These are phyloP conservation scores for Sugiyamaella novakii DNA, from an alignment of 1,139 yeast species.

Conservation along the genomic window DNA sequence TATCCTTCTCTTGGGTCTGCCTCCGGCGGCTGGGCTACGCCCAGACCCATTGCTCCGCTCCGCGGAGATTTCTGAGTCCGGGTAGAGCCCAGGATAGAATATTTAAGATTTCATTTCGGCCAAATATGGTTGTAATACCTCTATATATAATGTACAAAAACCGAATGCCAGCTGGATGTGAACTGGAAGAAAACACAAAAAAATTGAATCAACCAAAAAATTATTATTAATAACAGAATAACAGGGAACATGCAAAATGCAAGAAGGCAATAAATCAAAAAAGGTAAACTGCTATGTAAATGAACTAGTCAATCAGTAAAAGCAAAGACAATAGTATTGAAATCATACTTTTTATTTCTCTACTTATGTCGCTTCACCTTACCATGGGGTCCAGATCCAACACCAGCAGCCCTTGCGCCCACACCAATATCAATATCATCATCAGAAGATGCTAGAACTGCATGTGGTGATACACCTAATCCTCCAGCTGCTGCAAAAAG, in stretches of 20 bases:
- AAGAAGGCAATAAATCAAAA: background rate
- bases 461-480: conserved; percentile 14
- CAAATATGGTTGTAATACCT: conserved; percentile 10
- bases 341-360: background rate
- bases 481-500: conserved; percentile 11
- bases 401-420: conserved; percentile 21
- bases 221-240: conserved; percentile 7
- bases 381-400: conserved; percentile 16
- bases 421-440: conserved; percentile 18
- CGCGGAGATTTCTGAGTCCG: no score
- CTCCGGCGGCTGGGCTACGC: no score
- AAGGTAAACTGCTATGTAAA: no score
- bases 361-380: no score
- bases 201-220: conserved; percentile 10
- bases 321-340: no score
- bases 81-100: no score
- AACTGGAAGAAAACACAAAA: background rate
- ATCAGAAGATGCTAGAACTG: conserved; percentile 15
- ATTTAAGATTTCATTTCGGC: conserved; percentile 14
- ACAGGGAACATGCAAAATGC: conserved; percentile 10
- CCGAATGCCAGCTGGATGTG: conserved; percentile 9
- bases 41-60: no score
- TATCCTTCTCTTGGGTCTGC: no score
- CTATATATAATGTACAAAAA: conserved; percentile 16
- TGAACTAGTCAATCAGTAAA: no score